Evolutionary conservation across 1,139 yeast genomes (phyloP), one percentile per base, ranked within the genome.

Genomic region (Lodderomyces orthopsilosis): DNA sequence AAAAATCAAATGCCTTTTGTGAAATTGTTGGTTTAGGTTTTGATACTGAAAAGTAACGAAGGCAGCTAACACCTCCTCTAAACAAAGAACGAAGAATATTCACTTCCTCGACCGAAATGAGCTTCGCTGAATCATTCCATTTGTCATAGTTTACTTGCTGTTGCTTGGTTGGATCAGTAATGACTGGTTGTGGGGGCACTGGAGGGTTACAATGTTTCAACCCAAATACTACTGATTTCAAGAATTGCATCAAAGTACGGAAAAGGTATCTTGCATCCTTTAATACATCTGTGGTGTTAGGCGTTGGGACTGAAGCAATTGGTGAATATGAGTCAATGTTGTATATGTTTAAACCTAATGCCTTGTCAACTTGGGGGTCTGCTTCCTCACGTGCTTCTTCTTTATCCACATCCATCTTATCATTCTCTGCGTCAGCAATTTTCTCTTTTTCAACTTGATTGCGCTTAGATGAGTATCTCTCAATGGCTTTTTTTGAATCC

Each of bases 151-250:
- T 71, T 35, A 82, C 81, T 13, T 37, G 43, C 37, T 80, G 80
- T 22, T 81, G 74, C 42, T 77, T 82, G 38, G 79, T 78, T 8
- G 87, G 81, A 44, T 78, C 77, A 1, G 81, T 76, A 22, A 59
- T 57, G 6, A 68, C 55, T 13, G 77, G 75, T 47, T 71, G 77
- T 7, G 76, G 74, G 4, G 83, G 83, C 0, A 93, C 86, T 2
- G 94, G 87, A 1, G 97, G 96, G 57, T 91, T 93, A 59, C 96
- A 90, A 46, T 83, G 83, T 58, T 90, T 90, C 52, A 94, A 72
- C 1, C 96, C 96, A 63, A 85, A 89, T 54, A 93, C 85, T 37
- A 91, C 88, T 0, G 97, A 88, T 58, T 93, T 90, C 56, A 93
- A 69, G 57, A 93, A 94, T 6, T 93, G 85, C 85, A 94, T 81